Percentiles rank a stretch among this genome's conserved stretches.
Conservation (phyloP, 202 grass and related monocot species). For the Panicum hallii region DNA sequence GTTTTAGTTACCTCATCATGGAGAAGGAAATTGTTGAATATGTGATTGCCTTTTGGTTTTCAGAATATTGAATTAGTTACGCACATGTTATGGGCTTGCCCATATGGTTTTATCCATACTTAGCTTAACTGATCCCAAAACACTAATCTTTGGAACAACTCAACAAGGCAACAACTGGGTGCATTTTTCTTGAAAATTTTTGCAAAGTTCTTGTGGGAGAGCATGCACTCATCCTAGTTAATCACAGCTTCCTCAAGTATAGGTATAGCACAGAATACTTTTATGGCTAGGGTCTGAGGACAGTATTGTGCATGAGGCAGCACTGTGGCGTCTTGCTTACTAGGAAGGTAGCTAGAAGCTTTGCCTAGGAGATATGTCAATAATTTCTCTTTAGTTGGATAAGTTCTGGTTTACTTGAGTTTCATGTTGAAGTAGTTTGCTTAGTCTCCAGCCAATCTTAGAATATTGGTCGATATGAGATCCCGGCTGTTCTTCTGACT, state of each 20-base stretch:
- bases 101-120: neutral
- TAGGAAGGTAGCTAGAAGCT: neutral
- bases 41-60: neutral
- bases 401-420: neutral
- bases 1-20: neutral
- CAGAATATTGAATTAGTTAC: neutral
- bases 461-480: neutral
- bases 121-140: neutral
- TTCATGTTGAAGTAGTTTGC: neutral
- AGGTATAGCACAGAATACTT: neutral
- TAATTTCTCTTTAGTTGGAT: neutral
- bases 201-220: neutral
- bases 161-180: neutral
- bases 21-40: neutral
- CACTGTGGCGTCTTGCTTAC: neutral
- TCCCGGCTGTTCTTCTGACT: neutral
- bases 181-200: neutral
- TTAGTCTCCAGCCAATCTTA: neutral
- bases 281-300: neutral
- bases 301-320: neutral
- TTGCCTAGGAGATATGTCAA: neutral
- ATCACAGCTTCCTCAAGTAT: neutral
- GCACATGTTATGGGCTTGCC: neutral
- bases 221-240: conserved; percentile 12
- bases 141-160: neutral